phyloP scores from a whole-genome alignment of 2,329 filamentous ascomycete species.

The Pestalotiopsis sp. region DNA sequence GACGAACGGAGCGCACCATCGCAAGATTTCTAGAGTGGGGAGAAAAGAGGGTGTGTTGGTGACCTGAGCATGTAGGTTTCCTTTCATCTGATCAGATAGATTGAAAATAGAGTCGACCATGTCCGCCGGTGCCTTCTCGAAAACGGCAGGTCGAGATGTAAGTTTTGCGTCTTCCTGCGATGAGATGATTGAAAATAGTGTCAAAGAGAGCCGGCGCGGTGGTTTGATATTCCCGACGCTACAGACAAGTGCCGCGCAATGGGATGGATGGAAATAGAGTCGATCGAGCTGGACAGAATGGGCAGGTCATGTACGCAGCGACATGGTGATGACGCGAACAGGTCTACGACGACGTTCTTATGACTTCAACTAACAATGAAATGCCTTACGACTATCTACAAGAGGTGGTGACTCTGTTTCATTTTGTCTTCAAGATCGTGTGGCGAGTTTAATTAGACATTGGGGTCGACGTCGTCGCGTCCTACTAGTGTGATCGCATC shows the following conservation, averaged over 20 bases:
- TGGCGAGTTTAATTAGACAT: not conserved
- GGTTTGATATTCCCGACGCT: not conserved
- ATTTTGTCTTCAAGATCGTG: not conserved
- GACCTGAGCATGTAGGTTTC: not conserved
- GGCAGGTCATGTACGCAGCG: not conserved
- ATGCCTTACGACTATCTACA: not conserved
- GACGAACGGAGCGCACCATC: not conserved
- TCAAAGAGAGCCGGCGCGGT: not conserved
- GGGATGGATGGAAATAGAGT: not conserved
- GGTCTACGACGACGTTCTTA: not conserved
- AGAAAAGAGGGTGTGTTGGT: not conserved
- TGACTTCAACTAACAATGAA: not conserved
- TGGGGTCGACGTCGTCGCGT: no score
- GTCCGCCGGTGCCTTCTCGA: slow-evolving; percentile 11
- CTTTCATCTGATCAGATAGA: not conserved
- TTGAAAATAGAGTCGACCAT: not conserved
- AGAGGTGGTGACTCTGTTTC: not conserved
- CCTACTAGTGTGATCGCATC: no score
- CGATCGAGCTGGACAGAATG: not conserved
- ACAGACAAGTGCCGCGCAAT: not conserved
- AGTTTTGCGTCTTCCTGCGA: not conserved
- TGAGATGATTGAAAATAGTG: not conserved
- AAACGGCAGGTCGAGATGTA: not conserved
- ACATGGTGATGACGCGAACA: not conserved
- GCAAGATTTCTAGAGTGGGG: not conserved